Conservation (phyloP, 352 stramenopile species). For the Elongisporangium undulatum region DNA sequence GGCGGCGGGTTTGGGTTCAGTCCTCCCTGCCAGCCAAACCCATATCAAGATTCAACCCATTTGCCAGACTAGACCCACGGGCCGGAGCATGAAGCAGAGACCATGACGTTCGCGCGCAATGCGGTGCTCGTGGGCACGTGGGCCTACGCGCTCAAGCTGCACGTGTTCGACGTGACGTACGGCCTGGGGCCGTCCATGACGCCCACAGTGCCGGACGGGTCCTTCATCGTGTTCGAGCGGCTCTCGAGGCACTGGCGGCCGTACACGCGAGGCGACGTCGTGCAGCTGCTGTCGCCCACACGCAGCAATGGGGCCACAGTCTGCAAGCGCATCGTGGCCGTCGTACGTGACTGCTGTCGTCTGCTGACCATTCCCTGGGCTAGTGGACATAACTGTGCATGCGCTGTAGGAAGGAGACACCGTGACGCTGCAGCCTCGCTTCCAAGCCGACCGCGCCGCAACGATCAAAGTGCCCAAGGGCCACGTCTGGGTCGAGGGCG, state of each 20-base stretch:
- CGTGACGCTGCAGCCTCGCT: constrained; percentile 71
- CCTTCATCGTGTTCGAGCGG: constrained; percentile 78
- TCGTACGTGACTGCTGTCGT: constrained; percentile 29
- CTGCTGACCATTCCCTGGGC: no score
- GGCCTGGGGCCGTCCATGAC: constrained; percentile 84
- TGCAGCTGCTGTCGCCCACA: constrained; percentile 79
- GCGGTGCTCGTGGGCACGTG: constrained; percentile 56
- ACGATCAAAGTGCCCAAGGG: constrained; percentile 87
- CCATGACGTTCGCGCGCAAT: constrained; percentile 24
- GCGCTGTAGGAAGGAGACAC: constrained; percentile 65
- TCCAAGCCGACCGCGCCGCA: constrained; percentile 45
- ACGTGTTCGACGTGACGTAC: constrained; percentile 77
- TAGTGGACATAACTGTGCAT: no score
- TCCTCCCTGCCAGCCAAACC: no score
- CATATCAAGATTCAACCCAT: not conserved
- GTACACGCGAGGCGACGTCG: constrained; percentile 73
- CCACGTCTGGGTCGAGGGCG: constrained; percentile 96
- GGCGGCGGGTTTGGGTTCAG: not conserved
- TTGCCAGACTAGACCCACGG: not conserved
- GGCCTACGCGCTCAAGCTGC: constrained; percentile 57
- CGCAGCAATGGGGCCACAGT: constrained; percentile 67
- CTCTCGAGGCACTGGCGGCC: constrained; percentile 61
- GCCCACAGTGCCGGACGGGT: constrained; percentile 75
- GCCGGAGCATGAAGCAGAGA: not conserved
- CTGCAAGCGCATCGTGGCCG: constrained; percentile 83